Evolutionary conservation across 805 yeast genomes (phyloP), one percentile per base, ranked within the genome.

Genomic region (Scheffersomyces coipomensis): DNA sequence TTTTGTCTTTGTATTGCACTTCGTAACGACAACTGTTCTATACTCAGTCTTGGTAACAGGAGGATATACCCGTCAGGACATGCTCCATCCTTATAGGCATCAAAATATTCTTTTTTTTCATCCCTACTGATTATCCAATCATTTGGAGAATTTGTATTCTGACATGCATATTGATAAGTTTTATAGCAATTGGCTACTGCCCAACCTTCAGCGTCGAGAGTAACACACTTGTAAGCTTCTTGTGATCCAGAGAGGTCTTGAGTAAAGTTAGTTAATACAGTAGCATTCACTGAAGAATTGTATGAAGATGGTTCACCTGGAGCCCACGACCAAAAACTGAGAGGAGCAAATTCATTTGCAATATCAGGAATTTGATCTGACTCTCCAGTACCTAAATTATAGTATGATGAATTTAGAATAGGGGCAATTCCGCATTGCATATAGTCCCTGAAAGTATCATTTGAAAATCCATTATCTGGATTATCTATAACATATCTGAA

Each of bases 241-340:
- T 52, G 53, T 16, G 32, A 37, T 30, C 12, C 30, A 13, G n/a
- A 17, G 15, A 27, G 18, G 15, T 15, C 30, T 5, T 5, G 9
- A 7, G 23, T 21, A 19, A 42, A 26, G 13, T 31, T 35, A 3
- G 9, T 13, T n/a, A 5, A 11, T 16, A 4, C 21, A 30, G 22
- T 16, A 17, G 25, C 9, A 19, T 15, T 15, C 12, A 13, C 38
- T 15, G 22, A 32, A 24, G 42, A 43, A 25, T 40, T 36, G n/a
- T 29, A 40, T 21, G 29, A 11, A 8, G 16, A 15, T 2, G 52
- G 46, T 17, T 42, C 45, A 19, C 40, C 42, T 9, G 37, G 32
- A 19, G 71, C 75, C 97, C 97, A 89, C 2, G 91, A 75, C 97
- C 97, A 89, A 26, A 75, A 58, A 12, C 64, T 50, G 8, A 42